Base-by-base conservation (phyloP, 106 monocot species). In the Alisma plantagoaquatica region DNA sequence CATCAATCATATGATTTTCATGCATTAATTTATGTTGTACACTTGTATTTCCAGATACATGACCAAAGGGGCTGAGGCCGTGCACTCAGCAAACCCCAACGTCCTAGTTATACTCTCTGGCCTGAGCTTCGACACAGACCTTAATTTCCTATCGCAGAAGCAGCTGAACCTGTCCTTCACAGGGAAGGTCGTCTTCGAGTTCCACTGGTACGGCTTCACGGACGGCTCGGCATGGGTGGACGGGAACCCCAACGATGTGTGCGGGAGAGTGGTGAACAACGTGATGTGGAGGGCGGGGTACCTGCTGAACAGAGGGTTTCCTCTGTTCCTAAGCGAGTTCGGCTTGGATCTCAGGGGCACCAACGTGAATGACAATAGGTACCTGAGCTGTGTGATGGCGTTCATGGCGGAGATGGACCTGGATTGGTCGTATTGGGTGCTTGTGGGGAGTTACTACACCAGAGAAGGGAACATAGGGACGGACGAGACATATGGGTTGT, bases 131-230 rank as follows among this genome's bases (percentile, higher is more conserved):
- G 81, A 81, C 69, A 82, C 62, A 18, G 81, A 82, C 51, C 55
- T 87, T 3, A 60, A 70, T 56, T 82, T 72, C 68, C 75, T 87
- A n/a, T 0, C 35, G 3, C 17, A 12, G 10, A 69, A 54, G n/a
- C 71, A 47, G n/a, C 59, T 82, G 5, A 22, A 60, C 16, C 18
- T 87, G 7, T 58, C 35, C 22, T 87, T 78, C 64, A 47, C 47
- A 3, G 32, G 38, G 0, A 87, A 82, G 57, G 44, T 75, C 1
- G 75, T 75, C 0, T 87, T 75, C 44, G 87, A 87, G 75, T 0
- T 82, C 3, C 86, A 87, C 53, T 87, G 86, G 86, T 87, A 87
- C 27, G 52, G 28, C 59, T 87, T 87, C 65, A 59, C 71, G 9
- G 61, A 81, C 18, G 61, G 74, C 2, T n/a, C 31, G 12, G 68